Percentiles rank a stretch among this genome's conserved stretches.
Conservation (phyloP, 768 basidiomycete genomes). For the Cubamyces lactineus region DNA sequence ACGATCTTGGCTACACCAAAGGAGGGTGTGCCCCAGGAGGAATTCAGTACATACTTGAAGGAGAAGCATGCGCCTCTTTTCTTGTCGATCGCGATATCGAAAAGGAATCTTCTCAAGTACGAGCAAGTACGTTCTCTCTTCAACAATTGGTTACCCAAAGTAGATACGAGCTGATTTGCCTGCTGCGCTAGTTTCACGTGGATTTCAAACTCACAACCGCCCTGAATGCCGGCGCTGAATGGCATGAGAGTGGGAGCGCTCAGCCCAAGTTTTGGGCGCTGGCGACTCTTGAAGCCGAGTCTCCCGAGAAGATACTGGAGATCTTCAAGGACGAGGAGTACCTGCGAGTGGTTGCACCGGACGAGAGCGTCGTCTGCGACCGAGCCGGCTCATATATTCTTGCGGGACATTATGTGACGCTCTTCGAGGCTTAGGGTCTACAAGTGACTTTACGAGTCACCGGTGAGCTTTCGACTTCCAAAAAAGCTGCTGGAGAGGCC, state of each 20-base stretch:
- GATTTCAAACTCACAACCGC: neutral
- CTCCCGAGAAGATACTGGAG: constrained; percentile 8
- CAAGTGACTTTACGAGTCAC: too few relatives aligned
- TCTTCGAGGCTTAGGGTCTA: neutral
- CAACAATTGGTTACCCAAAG: too few relatives aligned
- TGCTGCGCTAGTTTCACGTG: neutral
- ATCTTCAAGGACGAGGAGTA: constrained; percentile 12
- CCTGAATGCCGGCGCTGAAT: neutral
- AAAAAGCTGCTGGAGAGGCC: too few relatives aligned
- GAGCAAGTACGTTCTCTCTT: neutral
- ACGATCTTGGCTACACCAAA: neutral
- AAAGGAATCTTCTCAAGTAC: neutral
- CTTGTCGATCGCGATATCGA: neutral
- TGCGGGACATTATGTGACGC: neutral
- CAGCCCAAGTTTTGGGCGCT: neutral
- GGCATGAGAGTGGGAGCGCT: neutral
- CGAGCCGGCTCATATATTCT: neutral
- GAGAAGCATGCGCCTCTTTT: neutral
- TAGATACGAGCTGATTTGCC: too few relatives aligned
- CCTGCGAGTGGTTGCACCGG: neutral
- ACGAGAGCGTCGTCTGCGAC: neutral
- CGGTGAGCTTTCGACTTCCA: too few relatives aligned
- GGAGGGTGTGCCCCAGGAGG: neutral
- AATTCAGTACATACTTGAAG: neutral
- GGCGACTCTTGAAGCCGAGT: constrained; percentile 4